Base-by-base conservation (phyloP, 371 early-diverging fungal genomes). In the Syncephalastrum sp. region DNA sequence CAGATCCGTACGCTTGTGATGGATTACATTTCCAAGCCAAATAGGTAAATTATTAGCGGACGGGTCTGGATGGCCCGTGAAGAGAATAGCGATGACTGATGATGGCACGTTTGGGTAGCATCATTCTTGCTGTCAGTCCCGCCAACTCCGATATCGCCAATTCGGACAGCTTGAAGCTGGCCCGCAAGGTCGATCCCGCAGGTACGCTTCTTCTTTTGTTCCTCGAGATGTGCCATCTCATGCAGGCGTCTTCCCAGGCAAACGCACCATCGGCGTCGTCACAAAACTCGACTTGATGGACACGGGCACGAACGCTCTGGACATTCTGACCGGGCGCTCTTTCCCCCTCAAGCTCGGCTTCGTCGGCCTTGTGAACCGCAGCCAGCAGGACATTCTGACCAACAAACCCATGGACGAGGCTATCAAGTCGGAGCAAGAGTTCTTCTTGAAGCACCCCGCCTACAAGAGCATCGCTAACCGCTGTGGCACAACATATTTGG, bases 201-300 rank as follows among this genome's bases (percentile, higher is more conserved):
- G 91, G 88, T 61, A 57, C 17, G 23, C 1, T 14, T 27, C 4
- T 1, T 16, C 15, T 15, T 46, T 23, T 12, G 14, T 46, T 46
- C 13, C 1, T 46, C 15, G 7, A 46, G 21, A 52, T 15, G 7
- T 24, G 47, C 14, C 33, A 10, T 7, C 27, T n/a, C 27, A 42
- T 4, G 13, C 17, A 29, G 33, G 17, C 13, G 25, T 38, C 21
- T 21, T 19, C 46, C n/a, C 41, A 72, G 77, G 84, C 51, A 84
- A 77, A 62, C 80, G 96, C 58, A 96, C 96, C 0, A 86, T 96
- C 33, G 95, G 96, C 50, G 95, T 97, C 4, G 72, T 97, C 50
- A 96, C 96, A 46, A 97, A 97, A 74, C 72, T 96, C 46, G 97
- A 97, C 73, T 70, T 97, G 54, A 95, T 97, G 96, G 97, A 97